Percentiles rank a stretch among this genome's conserved stretches.
These are phyloP conservation scores for Hericium coralloides DNA, from an alignment of 768 basidiomycete genomes.

Conservation along the genomic window DNA sequence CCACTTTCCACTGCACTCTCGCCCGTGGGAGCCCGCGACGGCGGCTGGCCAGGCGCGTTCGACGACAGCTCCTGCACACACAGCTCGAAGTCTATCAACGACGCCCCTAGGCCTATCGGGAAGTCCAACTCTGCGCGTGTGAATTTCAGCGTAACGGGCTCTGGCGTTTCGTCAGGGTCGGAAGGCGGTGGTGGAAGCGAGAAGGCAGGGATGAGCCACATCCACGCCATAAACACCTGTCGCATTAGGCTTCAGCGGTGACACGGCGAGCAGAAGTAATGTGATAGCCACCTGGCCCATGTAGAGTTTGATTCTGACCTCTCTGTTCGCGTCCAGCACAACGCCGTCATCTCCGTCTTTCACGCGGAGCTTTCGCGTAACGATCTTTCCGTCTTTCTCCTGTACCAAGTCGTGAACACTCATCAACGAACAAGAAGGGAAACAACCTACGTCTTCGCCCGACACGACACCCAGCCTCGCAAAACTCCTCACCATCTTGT, in stretches of 20 bases:
- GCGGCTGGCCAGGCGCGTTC: neutral
- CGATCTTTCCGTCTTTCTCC: constrained; percentile 24
- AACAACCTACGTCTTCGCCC: constrained; percentile 23
- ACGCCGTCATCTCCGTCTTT: constrained; percentile 30
- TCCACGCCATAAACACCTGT: constrained; percentile 74
- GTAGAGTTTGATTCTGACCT: constrained; percentile 64
- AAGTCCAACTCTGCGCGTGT: constrained; percentile 68
- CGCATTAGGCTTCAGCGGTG: constrained; percentile 1
- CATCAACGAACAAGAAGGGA: constrained; percentile 22
- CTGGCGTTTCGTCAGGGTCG: constrained; percentile 13
- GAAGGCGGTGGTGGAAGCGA: constrained; percentile 46
- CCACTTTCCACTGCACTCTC: neutral
- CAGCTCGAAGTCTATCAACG: constrained; percentile 60
- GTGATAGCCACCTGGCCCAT: constrained; percentile 47
- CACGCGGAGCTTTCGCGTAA: constrained; percentile 39
- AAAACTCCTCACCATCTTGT: constrained; percentile 75
- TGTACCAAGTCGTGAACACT: neutral
- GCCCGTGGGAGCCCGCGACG: neutral
- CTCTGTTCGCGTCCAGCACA: constrained; percentile 55
- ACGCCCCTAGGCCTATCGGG: constrained; percentile 60
- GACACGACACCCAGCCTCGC: constrained; percentile 44
- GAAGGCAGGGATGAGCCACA: constrained; percentile 82
- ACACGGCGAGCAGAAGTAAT: neutral
- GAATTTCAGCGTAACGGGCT: constrained; percentile 33
- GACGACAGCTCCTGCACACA: constrained; percentile 30